Percentiles rank a stretch among this genome's conserved stretches.
Conservation (phyloP, 352 stramenopile species). For the Halophytophthora polymorphica region DNA sequence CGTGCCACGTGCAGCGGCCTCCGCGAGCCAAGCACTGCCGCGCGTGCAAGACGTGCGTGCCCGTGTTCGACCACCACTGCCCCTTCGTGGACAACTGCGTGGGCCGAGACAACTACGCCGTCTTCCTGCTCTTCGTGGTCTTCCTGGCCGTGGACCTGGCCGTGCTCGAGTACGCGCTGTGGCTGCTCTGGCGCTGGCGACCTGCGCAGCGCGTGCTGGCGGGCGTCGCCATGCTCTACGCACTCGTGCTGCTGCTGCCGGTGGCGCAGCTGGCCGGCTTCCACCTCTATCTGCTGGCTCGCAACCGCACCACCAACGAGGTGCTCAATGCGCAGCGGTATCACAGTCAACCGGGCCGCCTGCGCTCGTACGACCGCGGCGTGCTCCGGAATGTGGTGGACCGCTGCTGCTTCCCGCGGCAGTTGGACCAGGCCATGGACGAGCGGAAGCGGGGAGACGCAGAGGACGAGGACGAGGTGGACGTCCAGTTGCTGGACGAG, state of each 20-base stretch:
- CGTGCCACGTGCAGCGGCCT: constrained; percentile 74
- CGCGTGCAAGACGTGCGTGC: constrained; percentile 92
- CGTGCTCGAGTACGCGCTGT: constrained; percentile 59
- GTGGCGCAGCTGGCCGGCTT: constrained; percentile 57
- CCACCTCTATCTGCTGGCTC: constrained; percentile 69
- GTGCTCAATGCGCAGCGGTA: constrained; percentile 71
- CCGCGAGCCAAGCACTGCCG: constrained; percentile 83
- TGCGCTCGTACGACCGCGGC: constrained; percentile 46
- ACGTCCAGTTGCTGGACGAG: constrained; percentile 23
- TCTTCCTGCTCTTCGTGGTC: constrained; percentile 64
- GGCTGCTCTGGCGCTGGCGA: constrained; percentile 42
- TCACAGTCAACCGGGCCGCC: constrained; percentile 32
- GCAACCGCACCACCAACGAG: constrained; percentile 81
- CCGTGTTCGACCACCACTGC: constrained; percentile 98
- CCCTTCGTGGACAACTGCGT: constrained; percentile 99
- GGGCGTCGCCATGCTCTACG: constrained; percentile 40
- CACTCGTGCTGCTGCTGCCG: constrained; percentile 43
- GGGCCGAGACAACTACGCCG: constrained; percentile 96
- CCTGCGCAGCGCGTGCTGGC: constrained; percentile 32
- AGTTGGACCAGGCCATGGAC: too few relatives aligned
- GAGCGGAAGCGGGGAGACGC: constrained; percentile 1
- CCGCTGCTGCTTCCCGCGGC: constrained; percentile 34
- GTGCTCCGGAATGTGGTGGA: constrained; percentile 41
- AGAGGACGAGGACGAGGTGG: constrained; percentile 17
- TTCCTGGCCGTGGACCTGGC: constrained; percentile 44